Conservation (phyloP, 768 basidiomycete species). For the Collybiopsis confluens region DNA sequence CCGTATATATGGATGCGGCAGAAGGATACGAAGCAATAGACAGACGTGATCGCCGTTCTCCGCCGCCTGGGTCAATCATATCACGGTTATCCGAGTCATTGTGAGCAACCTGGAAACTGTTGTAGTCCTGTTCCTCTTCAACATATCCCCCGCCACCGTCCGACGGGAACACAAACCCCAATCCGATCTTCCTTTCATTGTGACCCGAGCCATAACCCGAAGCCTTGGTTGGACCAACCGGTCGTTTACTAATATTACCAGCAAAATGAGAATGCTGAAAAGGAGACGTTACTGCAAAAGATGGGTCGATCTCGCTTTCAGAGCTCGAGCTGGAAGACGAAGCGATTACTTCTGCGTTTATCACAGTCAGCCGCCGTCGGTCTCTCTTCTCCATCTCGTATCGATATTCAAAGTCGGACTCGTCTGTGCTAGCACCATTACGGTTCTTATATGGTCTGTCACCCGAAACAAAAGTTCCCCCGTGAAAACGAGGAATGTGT, state of each 20-base stretch:
- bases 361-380: slow-evolving; percentile 38
- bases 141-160: no score
- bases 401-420: slow-evolving; percentile 39
- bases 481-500: slow-evolving; percentile 30
- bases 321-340: slow-evolving; percentile 34
- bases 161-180: not conserved
- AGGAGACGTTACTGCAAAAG: not conserved
- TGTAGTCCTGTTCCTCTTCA: no score
- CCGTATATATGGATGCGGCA: slow-evolving; percentile 5
- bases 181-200: not conserved
- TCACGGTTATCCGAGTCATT: no score
- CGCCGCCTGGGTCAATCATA: no score
- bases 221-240: not conserved
- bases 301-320: slow-evolving; percentile 29
- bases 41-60: not conserved
- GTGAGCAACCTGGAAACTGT: no score
- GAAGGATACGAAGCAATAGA: slow-evolving; percentile 6
- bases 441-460: slow-evolving; percentile 7
- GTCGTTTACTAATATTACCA: not conserved
- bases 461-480: slow-evolving; percentile 11
- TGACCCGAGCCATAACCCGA: not conserved
- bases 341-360: slow-evolving; percentile 38
- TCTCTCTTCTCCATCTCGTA: slow-evolving; percentile 23
- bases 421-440: slow-evolving; percentile 21
- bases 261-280: not conserved